Evolutionary conservation across 768 basidiomycete genomes (phyloP).

Genomic region (Amanita rubescens): DNA sequence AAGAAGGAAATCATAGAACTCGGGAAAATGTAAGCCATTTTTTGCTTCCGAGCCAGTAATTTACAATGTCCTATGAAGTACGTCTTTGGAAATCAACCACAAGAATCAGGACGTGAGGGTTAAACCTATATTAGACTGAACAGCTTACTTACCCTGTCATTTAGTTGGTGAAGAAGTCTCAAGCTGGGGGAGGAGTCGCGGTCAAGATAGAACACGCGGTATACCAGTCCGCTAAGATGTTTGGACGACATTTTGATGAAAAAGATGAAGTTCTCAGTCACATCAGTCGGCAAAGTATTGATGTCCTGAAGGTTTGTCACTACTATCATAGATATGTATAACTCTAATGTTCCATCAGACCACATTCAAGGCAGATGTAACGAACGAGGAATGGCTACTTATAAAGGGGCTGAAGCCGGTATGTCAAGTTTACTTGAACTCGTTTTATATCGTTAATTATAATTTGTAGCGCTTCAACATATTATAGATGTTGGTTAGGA

Average conservation of each 20-base stretch:
- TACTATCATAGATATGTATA: conserved; percentile 4
- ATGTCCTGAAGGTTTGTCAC: conserved; percentile 75
- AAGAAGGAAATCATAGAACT: conserved; percentile 89
- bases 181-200: conserved; percentile 94
- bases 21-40: conserved; percentile 77
- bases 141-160: conserved; percentile 4
- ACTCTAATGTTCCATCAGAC: conserved; percentile 33
- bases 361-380: conserved; percentile 83
- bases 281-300: conserved; percentile 89
- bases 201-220: conserved; percentile 98
- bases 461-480: conserved; percentile 25
- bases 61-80: conserved; percentile 38
- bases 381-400: conserved; percentile 88
- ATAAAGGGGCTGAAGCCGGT: conserved; percentile 85
- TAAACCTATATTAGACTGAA: not conserved
- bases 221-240: conserved; percentile 93
- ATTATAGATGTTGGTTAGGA: conserved; percentile 9
- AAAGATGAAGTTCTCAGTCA: conserved; percentile 91
- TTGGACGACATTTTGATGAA: conserved; percentile 92
- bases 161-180: conserved; percentile 85
- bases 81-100: conserved; percentile 97
- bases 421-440: conserved; percentile 18
- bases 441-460: not conserved
- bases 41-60: not conserved
- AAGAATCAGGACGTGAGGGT: conserved; percentile 67